Evolutionary conservation across 2,329 filamentous ascomycete genomes (phyloP), one percentile per base, ranked within the genome.

Genomic region (Pestalotiopsis sp.): DNA sequence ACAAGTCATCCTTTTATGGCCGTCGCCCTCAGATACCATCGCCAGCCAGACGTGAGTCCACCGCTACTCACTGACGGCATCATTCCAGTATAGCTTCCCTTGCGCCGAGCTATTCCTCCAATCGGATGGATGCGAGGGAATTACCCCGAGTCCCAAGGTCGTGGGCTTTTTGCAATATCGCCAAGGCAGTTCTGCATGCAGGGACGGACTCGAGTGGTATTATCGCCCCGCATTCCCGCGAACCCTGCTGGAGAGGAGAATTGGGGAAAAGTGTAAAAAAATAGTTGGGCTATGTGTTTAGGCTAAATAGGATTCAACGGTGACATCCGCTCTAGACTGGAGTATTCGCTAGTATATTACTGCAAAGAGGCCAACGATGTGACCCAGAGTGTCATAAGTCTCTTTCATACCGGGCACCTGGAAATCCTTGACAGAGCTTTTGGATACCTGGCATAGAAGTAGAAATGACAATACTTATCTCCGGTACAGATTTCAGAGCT

Each of bases 101-200:
- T 64, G n/a, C 27, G 38, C 61, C 40, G 61, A 45, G 38, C 25
- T n/a, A 64, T 64, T 52, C 61, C 61, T 64, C 61, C 61, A 64
- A 64, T 49, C 41, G 23, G 61, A 20, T 45, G 4, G 7, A n/a
- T 7, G 11, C n/a, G 13, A 3, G 14, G 1, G 52, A 38, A 45
- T 52, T 45, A 13, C 20, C 61, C 38, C 38, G 40, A 52, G 45
- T 20, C 60, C 61, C 61, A 45, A 38, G 38, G n/a, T 38, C 41
- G 4, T n/a, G 20, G 57, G 7, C 36, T 23, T 17, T 61, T n/a
- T 36, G 31, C 31, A 36, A 64, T 64, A 49, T 45, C 25, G 36
- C n/a, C 14, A 64, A 38, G 31, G 14, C 40, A 52, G 45, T 20
- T n/a, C 3, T 23, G 40, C n/a, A 23, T 45, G 31, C 61, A 64